phyloP scores from a whole-genome alignment of 2,329 filamentous ascomycete genomes.

The Fusarium sororula region DNA sequence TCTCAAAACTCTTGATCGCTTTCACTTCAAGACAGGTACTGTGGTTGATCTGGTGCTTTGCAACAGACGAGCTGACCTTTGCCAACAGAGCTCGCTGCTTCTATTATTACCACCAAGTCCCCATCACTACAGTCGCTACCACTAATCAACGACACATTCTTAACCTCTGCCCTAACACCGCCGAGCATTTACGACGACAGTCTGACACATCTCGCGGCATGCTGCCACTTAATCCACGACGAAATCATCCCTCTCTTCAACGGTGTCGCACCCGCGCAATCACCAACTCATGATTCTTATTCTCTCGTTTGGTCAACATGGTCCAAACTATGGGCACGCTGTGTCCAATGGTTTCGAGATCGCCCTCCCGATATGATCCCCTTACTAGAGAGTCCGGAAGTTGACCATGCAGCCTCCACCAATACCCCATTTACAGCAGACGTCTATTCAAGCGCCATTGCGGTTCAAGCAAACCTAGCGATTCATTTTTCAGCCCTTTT shows the following conservation, averaged over 20 bases:
- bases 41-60: accelerated
- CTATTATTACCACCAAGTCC: background rate
- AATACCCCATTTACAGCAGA: slow-evolving; percentile 13
- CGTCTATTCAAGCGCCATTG: slow-evolving; percentile 9
- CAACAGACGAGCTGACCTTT: background rate
- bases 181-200: background rate
- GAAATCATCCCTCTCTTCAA: slow-evolving; percentile 10
- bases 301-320: slow-evolving; percentile 9
- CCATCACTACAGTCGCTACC: background rate
- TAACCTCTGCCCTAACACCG: background rate
- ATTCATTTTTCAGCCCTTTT: slow-evolving; percentile 11
- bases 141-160: background rate
- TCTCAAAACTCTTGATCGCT: slow-evolving; percentile 1
- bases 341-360: slow-evolving; percentile 13
- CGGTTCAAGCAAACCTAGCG: slow-evolving; percentile 1
- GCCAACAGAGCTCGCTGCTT: slow-evolving; percentile 9
- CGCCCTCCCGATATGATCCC: slow-evolving; percentile 15
- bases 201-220: background rate
- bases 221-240: background rate
- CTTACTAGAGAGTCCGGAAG: background rate
- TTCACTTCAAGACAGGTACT: slow-evolving; percentile 17
- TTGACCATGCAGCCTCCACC: background rate
- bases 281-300: slow-evolving; percentile 4
- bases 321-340: slow-evolving; percentile 10
- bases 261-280: background rate